phyloP scores from a whole-genome alignment of 805 yeast genomes.

The Sungouiella thailandica region DNA sequence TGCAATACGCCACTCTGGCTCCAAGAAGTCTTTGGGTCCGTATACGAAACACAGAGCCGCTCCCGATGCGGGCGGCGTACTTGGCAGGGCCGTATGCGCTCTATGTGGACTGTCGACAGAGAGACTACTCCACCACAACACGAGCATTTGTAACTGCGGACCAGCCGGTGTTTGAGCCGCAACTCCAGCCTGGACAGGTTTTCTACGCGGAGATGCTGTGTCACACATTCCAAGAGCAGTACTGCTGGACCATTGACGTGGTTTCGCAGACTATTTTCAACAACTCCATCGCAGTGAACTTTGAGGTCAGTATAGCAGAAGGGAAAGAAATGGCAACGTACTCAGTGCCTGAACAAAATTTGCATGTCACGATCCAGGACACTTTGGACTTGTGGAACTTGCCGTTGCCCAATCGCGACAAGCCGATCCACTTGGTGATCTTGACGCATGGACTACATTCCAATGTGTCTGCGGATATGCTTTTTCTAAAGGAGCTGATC shows the following conservation, averaged over 20 bases:
- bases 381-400: slow-evolving; percentile 73
- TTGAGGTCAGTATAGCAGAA: slow-evolving; percentile 53
- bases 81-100: slow-evolving; percentile 85
- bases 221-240: slow-evolving; percentile 53
- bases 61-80: slow-evolving; percentile 75
- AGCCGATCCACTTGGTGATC: slow-evolving; percentile 77
- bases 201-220: slow-evolving; percentile 56
- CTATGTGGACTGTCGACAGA: slow-evolving; percentile 75
- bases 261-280: slow-evolving; percentile 76
- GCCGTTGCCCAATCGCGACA: slow-evolving; percentile 43
- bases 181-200: slow-evolving; percentile 62
- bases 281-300: slow-evolving; percentile 61
- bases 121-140: slow-evolving; percentile 52
- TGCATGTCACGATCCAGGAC: slow-evolving; percentile 49
- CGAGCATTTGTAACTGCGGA: slow-evolving; percentile 65
- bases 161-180: slow-evolving; percentile 72
- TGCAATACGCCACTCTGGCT: slow-evolving; percentile 13
- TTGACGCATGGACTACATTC: slow-evolving; percentile 92
- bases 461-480: slow-evolving; percentile 85
- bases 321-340: slow-evolving; percentile 35
- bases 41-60: slow-evolving; percentile 66
- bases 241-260: slow-evolving; percentile 78
- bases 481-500: slow-evolving; percentile 75
- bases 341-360: slow-evolving; percentile 20
- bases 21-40: slow-evolving; percentile 43